phyloP scores from a whole-genome alignment of 345 rosid genomes.

The Populus tremula region DNA sequence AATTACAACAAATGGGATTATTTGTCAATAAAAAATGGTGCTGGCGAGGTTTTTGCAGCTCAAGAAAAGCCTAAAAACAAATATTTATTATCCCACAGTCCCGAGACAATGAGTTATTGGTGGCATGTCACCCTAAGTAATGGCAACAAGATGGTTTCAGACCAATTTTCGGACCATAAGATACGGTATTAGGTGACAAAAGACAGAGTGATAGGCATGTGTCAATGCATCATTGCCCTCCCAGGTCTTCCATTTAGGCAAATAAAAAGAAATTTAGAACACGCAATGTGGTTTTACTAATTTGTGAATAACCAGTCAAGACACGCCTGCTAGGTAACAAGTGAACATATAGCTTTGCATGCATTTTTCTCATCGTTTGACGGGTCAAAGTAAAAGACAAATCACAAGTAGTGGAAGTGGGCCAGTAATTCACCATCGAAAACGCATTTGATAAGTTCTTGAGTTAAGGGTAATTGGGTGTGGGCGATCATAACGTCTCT shows the following conservation, averaged over 20 bases:
- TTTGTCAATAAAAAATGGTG: neutral
- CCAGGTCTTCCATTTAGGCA: neutral
- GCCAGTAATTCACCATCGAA: neutral
- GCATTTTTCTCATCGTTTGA: neutral
- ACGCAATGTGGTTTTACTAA: conserved; percentile 9
- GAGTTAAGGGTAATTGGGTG: neutral
- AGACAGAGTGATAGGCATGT: neutral
- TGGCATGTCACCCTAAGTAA: neutral
- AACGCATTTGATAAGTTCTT: neutral
- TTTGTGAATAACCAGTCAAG: neutral
- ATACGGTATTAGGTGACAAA: neutral
- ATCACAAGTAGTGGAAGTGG: neutral
- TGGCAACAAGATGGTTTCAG: no score
- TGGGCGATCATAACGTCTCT: neutral
- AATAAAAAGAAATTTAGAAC: neutral
- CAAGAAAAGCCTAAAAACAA: neutral
- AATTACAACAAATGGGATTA: no score
- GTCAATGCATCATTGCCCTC: neutral
- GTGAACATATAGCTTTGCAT: neutral
- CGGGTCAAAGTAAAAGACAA: neutral
- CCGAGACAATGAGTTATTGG: neutral
- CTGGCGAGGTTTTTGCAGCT: neutral
- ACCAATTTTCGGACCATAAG: neutral
- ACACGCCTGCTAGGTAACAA: neutral
- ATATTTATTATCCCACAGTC: no score